Conservation (phyloP, 2,329 filamentous ascomycete species). For the Claviceps maximensis region DNA sequence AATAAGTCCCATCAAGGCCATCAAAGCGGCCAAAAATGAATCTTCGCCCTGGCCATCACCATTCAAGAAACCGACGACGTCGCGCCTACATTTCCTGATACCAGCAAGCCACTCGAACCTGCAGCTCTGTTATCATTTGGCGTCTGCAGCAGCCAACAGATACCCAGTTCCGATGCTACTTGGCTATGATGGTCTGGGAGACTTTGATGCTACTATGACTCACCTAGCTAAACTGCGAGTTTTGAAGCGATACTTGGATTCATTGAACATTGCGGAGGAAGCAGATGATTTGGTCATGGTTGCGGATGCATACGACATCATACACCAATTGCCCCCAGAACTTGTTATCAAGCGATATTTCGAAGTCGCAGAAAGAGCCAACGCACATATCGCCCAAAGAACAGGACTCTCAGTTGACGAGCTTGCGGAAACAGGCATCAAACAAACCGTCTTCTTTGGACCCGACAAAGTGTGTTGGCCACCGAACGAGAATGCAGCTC, state of each 20-base stretch:
- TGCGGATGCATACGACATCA: conserved; percentile 49
- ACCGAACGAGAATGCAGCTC: conserved; percentile 19
- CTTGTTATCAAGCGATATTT: conserved; percentile 51
- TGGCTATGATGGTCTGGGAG: conserved; percentile 23
- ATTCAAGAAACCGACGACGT: conserved; percentile 10
- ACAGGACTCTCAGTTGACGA: conserved; percentile 29
- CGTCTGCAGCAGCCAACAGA: conserved; percentile 23
- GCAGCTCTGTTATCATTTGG: conserved; percentile 25
- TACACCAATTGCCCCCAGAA: conserved; percentile 52
- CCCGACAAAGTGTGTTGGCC: conserved; percentile 33
- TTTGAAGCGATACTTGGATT: conserved; percentile 21
- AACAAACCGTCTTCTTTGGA: conserved; percentile 29
- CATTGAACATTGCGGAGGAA: conserved; percentile 19
- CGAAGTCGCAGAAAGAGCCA: conserved; percentile 35
- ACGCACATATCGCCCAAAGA: conserved; percentile 34
- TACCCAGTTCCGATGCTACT: conserved; percentile 25
- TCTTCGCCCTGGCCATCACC: background rate
- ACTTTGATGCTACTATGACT: conserved; percentile 20
- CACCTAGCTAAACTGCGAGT: conserved; percentile 28
- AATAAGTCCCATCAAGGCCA: background rate
- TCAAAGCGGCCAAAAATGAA: background rate
- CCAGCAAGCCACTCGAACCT: conserved; percentile 24
- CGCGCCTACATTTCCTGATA: conserved; percentile 24
- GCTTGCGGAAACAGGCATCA: conserved; percentile 17
- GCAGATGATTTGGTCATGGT: conserved; percentile 47